These are phyloP conservation scores for Cymbopogon flexuosus DNA, from an alignment of 202 grass and related monocot species.

Conservation along the genomic window DNA sequence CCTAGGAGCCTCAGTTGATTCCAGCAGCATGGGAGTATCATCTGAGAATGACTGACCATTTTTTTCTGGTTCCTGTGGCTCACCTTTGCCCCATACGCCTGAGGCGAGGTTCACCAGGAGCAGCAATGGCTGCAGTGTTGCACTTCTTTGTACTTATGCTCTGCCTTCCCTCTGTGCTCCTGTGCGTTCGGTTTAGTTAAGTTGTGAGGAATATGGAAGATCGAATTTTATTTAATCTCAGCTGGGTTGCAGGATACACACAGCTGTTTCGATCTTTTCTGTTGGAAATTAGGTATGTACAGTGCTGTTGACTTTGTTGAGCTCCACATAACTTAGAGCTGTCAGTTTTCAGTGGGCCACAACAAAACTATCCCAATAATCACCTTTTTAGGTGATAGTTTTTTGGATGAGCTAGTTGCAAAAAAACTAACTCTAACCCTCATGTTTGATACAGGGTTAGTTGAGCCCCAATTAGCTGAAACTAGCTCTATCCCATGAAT, in stretches of 20 bases:
- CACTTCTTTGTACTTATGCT: slow-evolving; percentile 3
- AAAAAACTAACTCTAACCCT: no score
- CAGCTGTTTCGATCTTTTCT: background rate
- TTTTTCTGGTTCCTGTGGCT: background rate
- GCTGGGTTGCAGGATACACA: background rate
- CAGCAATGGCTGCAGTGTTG: background rate
- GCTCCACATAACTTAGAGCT: background rate
- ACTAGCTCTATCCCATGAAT: no score
- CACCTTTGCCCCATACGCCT: background rate
- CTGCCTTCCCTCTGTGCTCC: background rate
- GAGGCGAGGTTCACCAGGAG: background rate
- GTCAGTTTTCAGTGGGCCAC: no score
- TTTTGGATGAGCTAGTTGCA: no score
- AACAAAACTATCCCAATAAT: no score
- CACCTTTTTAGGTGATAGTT: no score
- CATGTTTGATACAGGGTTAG: no score
- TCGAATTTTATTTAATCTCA: background rate
- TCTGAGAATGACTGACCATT: background rate
- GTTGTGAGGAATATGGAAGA: background rate
- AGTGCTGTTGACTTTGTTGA: background rate
- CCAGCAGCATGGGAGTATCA: background rate
- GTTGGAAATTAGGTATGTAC: background rate
- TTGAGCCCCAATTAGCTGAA: no score
- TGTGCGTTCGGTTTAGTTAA: background rate
- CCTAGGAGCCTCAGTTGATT: background rate